Evolutionary conservation across 2,329 filamentous ascomycete genomes (phyloP).

Genomic region (Dendrostoma leiphaemia): DNA sequence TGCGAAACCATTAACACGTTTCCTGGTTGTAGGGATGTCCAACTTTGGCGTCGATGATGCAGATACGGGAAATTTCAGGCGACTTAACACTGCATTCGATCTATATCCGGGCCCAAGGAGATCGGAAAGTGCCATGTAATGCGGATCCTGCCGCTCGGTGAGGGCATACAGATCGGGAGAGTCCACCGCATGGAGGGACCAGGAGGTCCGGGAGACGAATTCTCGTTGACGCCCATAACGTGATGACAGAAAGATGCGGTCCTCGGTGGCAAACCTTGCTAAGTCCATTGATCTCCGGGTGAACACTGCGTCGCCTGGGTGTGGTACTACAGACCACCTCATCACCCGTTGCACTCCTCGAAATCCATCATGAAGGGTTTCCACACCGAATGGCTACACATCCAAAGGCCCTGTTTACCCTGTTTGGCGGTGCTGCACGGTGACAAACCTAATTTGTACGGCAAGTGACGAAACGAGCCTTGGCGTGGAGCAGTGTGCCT

Average conservation of each 20-base stretch:
- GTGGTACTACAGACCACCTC: not conserved
- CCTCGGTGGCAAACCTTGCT: too few relatives aligned
- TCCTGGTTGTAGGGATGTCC: not conserved
- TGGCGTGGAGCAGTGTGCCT: too few relatives aligned
- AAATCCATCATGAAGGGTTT: not conserved
- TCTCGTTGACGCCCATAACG: too few relatives aligned
- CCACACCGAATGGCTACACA: not conserved
- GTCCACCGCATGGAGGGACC: not conserved
- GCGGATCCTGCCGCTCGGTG: not conserved
- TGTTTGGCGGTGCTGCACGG: too few relatives aligned
- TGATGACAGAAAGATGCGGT: too few relatives aligned
- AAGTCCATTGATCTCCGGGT: not conserved
- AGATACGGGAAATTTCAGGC: not conserved
- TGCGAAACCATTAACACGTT: not conserved
- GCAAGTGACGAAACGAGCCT: too few relatives aligned
- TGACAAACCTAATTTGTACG: too few relatives aligned
- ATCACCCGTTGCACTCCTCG: not conserved
- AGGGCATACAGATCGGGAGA: not conserved
- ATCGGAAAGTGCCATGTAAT: not conserved
- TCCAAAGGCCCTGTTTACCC: not conserved
- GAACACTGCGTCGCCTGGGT: not conserved
- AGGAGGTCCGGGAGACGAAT: not conserved
- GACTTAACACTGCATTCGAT: not conserved
- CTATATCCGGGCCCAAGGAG: not conserved
- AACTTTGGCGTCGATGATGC: not conserved